phyloP scores from a whole-genome alignment of 1,284 basidiomycete genomes.

The Stygiomarasmius scandens region DNA sequence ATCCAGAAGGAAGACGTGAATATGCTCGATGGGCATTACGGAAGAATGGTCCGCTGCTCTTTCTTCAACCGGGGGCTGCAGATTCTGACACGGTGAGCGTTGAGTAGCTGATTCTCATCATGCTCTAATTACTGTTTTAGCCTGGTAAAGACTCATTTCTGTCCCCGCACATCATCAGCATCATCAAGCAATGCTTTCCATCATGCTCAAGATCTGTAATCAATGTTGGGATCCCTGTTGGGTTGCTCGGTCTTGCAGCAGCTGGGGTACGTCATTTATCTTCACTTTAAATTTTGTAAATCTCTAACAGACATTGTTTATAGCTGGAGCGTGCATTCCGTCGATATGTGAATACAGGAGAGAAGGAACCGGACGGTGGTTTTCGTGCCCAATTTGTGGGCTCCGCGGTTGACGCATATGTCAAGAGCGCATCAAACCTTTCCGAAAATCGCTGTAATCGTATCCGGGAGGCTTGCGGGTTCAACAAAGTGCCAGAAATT shows the following conservation, averaged over 20 bases:
- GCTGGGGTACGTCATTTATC: too few species aligned
- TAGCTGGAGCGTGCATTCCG: too few species aligned
- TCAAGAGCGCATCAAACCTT: too few species aligned
- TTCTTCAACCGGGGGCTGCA: slow-evolving; percentile 16
- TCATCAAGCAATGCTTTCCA: neutral
- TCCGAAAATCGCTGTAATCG: too few species aligned
- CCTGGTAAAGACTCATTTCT: neutral
- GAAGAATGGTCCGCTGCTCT: slow-evolving; percentile 19
- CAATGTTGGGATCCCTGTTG: neutral
- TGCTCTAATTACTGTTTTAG: neutral
- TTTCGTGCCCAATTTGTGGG: too few species aligned
- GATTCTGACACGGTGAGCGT: slow-evolving; percentile 7
- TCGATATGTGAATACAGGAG: too few species aligned
- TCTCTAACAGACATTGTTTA: too few species aligned
- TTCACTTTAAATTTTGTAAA: too few species aligned
- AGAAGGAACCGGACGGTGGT: too few species aligned
- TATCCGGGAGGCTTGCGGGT: too few species aligned
- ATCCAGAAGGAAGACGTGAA: slow-evolving; percentile 11
- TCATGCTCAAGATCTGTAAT: neutral
- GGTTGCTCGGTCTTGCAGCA: neutral
- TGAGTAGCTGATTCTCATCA: neutral
- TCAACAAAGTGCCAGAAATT: too few species aligned
- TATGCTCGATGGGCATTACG: slow-evolving; percentile 19
- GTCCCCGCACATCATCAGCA: neutral
- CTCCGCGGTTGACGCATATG: too few species aligned